Percentiles rank a stretch among this genome's conserved stretches.
phyloP scores from a whole-genome alignment of 352 stramenopile genomes.

The Phytopythium cucurbitacearum region DNA sequence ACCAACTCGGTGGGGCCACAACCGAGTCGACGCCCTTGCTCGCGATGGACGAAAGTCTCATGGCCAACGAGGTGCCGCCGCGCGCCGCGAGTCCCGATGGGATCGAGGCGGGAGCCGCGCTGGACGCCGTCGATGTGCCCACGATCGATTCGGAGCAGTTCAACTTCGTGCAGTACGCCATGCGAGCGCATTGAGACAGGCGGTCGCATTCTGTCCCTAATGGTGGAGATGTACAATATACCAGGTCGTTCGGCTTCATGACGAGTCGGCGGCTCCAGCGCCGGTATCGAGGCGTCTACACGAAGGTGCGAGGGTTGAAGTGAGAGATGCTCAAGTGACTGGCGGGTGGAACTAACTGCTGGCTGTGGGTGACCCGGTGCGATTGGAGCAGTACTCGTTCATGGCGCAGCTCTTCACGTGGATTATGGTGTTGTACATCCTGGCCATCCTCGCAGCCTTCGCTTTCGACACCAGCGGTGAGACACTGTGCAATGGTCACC shows the following conservation, averaged over 20 bases:
- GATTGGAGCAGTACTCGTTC: conserved; percentile 35
- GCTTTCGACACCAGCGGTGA: conserved; percentile 23
- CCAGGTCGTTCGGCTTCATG: conserved; percentile 54
- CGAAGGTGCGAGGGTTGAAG: conserved; percentile 18
- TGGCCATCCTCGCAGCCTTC: conserved; percentile 37
- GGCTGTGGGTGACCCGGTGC: background rate
- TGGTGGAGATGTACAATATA: conserved; percentile 1
- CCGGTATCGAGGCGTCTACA: conserved; percentile 52
- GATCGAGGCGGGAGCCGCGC: conserved; percentile 11
- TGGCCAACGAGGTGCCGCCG: conserved; percentile 23
- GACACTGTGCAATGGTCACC: conserved; percentile 3
- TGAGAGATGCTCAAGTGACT: too few relatives aligned
- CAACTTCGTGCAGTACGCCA: conserved; percentile 27
- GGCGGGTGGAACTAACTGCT: background rate
- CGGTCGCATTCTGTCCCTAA: conserved; percentile 4
- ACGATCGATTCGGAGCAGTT: conserved; percentile 25
- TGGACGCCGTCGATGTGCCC: conserved; percentile 4
- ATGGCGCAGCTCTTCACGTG: conserved; percentile 44
- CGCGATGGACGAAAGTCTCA: conserved; percentile 25
- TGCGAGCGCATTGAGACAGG: background rate
- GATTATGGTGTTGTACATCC: conserved; percentile 49
- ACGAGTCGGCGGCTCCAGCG: conserved; percentile 48
- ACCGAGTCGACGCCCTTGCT: conserved; percentile 19
- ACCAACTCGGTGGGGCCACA: background rate
- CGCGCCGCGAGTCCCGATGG: conserved; percentile 6